Evolutionary conservation across 345 rosid genomes (phyloP).

Genomic region (Populus tremula): DNA sequence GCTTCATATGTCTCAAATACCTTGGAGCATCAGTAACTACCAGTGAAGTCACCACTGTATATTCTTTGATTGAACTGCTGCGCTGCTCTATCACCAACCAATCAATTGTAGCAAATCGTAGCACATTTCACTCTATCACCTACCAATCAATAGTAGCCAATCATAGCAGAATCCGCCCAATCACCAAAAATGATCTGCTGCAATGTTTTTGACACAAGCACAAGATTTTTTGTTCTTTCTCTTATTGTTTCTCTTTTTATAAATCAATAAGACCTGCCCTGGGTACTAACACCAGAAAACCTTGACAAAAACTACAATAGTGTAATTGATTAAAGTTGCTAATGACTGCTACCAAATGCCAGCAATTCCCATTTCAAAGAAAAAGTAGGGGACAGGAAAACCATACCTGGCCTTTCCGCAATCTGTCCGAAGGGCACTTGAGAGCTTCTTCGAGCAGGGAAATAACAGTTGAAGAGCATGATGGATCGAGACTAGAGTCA

Average conservation of each 20-base stretch:
- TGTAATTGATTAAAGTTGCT: not conserved
- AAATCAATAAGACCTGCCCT: not conserved
- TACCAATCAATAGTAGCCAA: not conserved
- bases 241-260: not conserved
- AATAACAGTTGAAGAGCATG: constrained; percentile 75
- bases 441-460: constrained; percentile 94
- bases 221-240: not conserved
- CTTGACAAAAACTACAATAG: not conserved
- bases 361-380: not conserved
- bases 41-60: not conserved
- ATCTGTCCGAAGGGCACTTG: constrained; percentile 91
- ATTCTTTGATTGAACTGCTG: not conserved
- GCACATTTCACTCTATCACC: not conserved
- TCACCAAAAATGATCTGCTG: not conserved
- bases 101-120: not conserved
- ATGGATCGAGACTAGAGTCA: constrained; percentile 80
- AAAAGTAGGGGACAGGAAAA: constrained; percentile 13
- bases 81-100: not conserved
- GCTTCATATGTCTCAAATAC: not conserved
- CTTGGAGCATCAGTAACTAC: not conserved
- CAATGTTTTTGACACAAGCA: not conserved
- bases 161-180: not conserved
- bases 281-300: not conserved
- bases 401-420: constrained; percentile 96
- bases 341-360: not conserved